These are phyloP conservation scores for Boletus eberwhitei DNA, from an alignment of 768 basidiomycete species.

Conservation along the genomic window DNA sequence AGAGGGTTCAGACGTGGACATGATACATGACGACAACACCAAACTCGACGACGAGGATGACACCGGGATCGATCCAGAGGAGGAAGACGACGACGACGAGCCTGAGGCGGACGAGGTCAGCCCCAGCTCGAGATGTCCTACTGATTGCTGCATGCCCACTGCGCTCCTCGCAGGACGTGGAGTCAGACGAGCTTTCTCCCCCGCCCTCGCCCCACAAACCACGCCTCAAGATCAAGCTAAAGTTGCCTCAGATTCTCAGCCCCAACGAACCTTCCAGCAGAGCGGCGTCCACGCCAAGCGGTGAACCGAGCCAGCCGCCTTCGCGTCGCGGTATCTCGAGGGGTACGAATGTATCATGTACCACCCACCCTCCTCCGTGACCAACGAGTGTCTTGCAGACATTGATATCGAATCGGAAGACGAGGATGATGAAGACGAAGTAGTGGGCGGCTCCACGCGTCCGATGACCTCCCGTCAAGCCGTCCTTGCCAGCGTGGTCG, in stretches of 20 bases:
- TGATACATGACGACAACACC: conserved; percentile 30
- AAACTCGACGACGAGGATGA: conserved; percentile 38
- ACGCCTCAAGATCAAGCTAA: conserved; percentile 61
- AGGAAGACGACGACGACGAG: conserved; percentile 30
- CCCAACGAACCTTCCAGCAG: conserved; percentile 32
- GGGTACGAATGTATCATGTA: conserved; percentile 5
- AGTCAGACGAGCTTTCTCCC: conserved; percentile 34
- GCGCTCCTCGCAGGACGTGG: conserved; percentile 25
- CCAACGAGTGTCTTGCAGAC: not conserved
- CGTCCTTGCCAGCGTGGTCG: not conserved
- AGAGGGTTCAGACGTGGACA: conserved; percentile 34
- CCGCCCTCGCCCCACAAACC: conserved; percentile 36
- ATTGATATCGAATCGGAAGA: not conserved
- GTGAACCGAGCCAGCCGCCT: conserved; percentile 22
- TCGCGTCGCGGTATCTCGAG: conserved; percentile 27
- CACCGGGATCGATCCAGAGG: conserved; percentile 31
- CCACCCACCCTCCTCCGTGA: not conserved
- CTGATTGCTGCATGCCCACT: not conserved
- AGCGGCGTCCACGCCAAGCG: conserved; percentile 22
- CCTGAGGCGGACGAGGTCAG: conserved; percentile 13
- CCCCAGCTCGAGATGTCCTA: not conserved
- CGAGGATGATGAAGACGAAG: not conserved
- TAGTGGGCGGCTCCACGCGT: not conserved
- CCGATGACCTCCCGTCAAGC: conserved; percentile 1
- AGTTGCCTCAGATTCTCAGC: conserved; percentile 41